Evolutionary conservation across 495 filamentous ascomycete genomes (phyloP).

Genomic region (Penicillium canariense): DNA sequence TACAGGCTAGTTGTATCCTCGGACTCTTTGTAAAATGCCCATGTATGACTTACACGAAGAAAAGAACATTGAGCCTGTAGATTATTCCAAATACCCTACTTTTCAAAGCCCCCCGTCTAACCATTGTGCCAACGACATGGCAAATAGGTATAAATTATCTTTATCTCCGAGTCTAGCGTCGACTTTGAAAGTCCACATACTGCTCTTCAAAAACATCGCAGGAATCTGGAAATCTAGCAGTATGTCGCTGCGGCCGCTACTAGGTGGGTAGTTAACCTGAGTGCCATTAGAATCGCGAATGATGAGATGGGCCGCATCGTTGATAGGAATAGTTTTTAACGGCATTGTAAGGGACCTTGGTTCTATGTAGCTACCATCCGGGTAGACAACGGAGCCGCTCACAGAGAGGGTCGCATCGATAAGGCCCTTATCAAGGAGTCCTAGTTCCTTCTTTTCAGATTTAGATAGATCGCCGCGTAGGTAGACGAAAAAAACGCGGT

Average conservation of each 20-base stretch:
- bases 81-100: too few species aligned
- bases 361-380: slow-evolving; percentile 24
- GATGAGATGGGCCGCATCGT: slow-evolving; percentile 6
- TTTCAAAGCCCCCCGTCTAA: slow-evolving; percentile 5
- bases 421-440: slow-evolving; percentile 9
- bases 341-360: slow-evolving; percentile 7
- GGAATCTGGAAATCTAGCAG: slow-evolving; percentile 18
- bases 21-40: too few species aligned
- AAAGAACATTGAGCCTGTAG: too few species aligned
- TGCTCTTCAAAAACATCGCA: slow-evolving; percentile 10
- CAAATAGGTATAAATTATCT: slow-evolving; percentile 16
- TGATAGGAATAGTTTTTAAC: slow-evolving; percentile 8
- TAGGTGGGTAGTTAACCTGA: slow-evolving; percentile 16
- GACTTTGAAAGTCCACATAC: slow-evolving; percentile 17
- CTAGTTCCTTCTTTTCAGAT: slow-evolving; percentile 18
- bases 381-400: slow-evolving; percentile 35
- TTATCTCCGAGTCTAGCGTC: slow-evolving; percentile 9
- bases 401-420: slow-evolving; percentile 14
- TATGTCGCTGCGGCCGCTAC: slow-evolving; percentile 16
- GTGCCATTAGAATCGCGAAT: slow-evolving; percentile 9
- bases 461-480: slow-evolving; percentile 12
- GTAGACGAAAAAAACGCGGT: slow-evolving; percentile 17
- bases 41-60: too few species aligned
- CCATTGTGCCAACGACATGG: slow-evolving; percentile 14
- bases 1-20: neutral